Conservation (phyloP, 768 basidiomycete species). For the Leccinum variicolor region DNA sequence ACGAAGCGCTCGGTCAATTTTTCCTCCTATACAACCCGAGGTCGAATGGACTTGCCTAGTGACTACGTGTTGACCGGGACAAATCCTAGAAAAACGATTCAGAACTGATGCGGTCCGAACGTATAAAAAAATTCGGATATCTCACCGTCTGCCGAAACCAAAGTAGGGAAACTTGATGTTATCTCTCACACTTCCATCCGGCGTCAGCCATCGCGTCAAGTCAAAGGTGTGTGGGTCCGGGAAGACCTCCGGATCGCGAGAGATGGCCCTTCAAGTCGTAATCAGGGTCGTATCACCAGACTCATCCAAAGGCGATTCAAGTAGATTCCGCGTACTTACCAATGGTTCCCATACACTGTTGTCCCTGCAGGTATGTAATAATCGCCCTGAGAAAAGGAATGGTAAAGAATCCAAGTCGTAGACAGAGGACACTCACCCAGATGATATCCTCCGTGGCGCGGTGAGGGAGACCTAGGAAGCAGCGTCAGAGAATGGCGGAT, state of each 20-base stretch:
- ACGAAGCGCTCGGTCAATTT: background rate
- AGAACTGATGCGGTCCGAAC: background rate
- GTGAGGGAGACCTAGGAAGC: slow-evolving; percentile 5
- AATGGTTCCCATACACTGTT: slow-evolving; percentile 17
- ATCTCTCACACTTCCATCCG: slow-evolving; percentile 31
- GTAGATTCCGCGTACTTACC: slow-evolving; percentile 1
- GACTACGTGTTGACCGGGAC: slow-evolving; percentile 57
- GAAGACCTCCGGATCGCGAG: slow-evolving; percentile 36
- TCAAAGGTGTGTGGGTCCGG: slow-evolving; percentile 37
- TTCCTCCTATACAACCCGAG: background rate
- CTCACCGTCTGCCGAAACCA: slow-evolving; percentile 44
- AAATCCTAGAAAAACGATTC: slow-evolving; percentile 39
- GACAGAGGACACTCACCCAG: slow-evolving; percentile 6
- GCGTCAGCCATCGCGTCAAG: slow-evolving; percentile 30
- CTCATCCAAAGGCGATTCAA: background rate
- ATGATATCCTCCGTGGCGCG: slow-evolving; percentile 16
- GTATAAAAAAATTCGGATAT: background rate
- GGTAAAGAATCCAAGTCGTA: background rate
- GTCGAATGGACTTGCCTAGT: slow-evolving; percentile 26
- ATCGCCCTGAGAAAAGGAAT: slow-evolving; percentile 5
- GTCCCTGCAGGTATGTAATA: slow-evolving; percentile 19
- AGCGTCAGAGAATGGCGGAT: too few species aligned
- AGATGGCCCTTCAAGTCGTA: slow-evolving; percentile 27
- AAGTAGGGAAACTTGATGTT: slow-evolving; percentile 49
- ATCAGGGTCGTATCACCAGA: background rate